phyloP scores from a whole-genome alignment of 1,284 basidiomycete species.

The Phellinidium pouzarii region DNA sequence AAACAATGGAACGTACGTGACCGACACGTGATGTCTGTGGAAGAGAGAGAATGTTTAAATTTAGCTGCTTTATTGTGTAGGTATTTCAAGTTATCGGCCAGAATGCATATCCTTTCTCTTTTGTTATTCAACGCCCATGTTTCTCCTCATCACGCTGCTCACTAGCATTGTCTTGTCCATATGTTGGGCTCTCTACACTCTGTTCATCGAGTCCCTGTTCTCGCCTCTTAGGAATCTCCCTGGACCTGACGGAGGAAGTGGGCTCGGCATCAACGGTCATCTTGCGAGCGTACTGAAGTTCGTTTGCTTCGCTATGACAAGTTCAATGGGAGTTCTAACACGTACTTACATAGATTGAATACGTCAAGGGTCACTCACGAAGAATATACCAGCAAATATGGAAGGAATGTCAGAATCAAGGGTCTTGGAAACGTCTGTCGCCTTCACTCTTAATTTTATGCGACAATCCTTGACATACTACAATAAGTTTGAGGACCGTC shows the following conservation, averaged over 20 bases:
- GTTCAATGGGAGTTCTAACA: background rate
- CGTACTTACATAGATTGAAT: background rate
- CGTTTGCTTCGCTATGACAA: background rate
- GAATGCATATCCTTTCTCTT: background rate
- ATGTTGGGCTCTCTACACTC: constrained; percentile 5
- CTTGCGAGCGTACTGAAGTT: constrained; percentile 15
- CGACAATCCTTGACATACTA: constrained; percentile 2
- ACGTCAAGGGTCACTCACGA: constrained; percentile 16
- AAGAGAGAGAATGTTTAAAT: background rate
- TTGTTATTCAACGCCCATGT: background rate
- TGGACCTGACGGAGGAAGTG: constrained; percentile 16
- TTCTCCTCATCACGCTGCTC: background rate
- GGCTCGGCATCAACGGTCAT: constrained; percentile 13
- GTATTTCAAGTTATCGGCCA: background rate
- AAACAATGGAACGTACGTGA: background rate
- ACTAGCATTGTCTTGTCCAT: background rate
- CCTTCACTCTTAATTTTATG: background rate
- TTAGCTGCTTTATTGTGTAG: constrained; percentile 2
- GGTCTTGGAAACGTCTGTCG: constrained; percentile 19
- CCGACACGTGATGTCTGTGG: background rate
- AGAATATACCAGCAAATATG: constrained; percentile 18
- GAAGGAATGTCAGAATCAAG: constrained; percentile 19
- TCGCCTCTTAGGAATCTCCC: constrained; percentile 21
- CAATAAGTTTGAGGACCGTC: constrained; percentile 64
- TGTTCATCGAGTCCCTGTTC: constrained; percentile 15